Base-by-base conservation (phyloP, 306 rosid species). In the Cyclanthera cordifolia region DNA sequence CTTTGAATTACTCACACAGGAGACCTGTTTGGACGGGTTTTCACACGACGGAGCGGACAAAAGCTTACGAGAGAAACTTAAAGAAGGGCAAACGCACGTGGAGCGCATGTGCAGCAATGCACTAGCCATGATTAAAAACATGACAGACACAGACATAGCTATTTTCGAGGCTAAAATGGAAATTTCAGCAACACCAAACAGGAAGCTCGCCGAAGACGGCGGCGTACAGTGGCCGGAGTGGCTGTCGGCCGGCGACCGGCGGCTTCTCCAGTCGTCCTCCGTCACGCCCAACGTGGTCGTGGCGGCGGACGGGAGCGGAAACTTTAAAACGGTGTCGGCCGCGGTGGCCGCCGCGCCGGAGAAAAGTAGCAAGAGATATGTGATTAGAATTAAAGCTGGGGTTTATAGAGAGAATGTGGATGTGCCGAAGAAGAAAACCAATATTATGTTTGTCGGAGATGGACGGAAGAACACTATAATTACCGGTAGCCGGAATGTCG, bases 241-340 rank as follows among this genome's bases (percentile, higher is more conserved):
- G 98, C 15, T 92, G 67, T 79, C 98, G 0, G 80, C 66, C 3
- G 84, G 77, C 0, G 95, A 92, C 30, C 75, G 95, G 41, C 73
- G 80, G 50, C 79, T 89, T 0, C 65, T 92, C 19, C 98, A 89
- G 73, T 75, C 90, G 3, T 1, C 83, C 0, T 3, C 77, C 0
- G 84, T 83, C 21, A 80, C 69, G 1, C 72, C 95, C 0, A 61
- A 92, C 6, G 89, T 82, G 16, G 84, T 85, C 20, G 98, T 92
- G 74, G 98, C 98, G 0, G 91, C 90, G 0, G 96, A 92, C 28
- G 96, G 98, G 0, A 89, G 83, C 12, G 98, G 98, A 0, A 3
- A 87, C 21, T 87, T 74, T 39, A 76, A 25, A 80, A 92, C 98
- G 27, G 90, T 92, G 53, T n/a, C 88, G 6, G 93, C 10, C 0